These are phyloP conservation scores for Rhynchosporium graminicola DNA, from an alignment of 2,329 filamentous ascomycete genomes.

Conservation along the genomic window DNA sequence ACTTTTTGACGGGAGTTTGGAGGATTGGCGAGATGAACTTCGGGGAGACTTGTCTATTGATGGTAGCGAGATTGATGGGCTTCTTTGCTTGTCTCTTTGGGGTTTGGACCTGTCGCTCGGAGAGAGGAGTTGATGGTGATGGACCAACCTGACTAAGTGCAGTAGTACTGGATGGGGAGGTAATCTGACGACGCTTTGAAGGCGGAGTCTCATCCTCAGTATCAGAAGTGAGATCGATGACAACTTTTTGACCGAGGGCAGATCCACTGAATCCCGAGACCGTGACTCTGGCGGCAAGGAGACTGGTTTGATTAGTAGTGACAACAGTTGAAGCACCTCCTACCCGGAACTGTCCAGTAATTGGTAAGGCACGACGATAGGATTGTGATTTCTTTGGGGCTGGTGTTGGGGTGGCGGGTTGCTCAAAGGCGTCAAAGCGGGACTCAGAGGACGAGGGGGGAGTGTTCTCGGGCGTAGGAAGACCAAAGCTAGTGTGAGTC, in stretches of 20 bases:
- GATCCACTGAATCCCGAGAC: background rate
- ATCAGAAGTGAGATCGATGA: background rate
- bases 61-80: background rate
- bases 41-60: background rate
- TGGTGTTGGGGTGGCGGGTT: background rate
- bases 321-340: background rate
- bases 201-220: background rate
- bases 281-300: background rate
- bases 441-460: background rate
- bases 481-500: background rate
- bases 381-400: background rate
- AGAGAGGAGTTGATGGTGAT: background rate
- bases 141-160: background rate
- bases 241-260: background rate
- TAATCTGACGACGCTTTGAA: background rate
- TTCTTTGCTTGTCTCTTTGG: background rate
- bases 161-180: background rate
- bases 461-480: background rate
- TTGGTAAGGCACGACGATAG: background rate
- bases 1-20: background rate
- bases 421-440: background rate
- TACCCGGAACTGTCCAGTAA: background rate
- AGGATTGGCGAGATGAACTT: too few species aligned
- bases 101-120: background rate
- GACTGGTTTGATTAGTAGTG: background rate